Conservation (phyloP, 345 rosid species). For the Dipteronia dyeriana region DNA sequence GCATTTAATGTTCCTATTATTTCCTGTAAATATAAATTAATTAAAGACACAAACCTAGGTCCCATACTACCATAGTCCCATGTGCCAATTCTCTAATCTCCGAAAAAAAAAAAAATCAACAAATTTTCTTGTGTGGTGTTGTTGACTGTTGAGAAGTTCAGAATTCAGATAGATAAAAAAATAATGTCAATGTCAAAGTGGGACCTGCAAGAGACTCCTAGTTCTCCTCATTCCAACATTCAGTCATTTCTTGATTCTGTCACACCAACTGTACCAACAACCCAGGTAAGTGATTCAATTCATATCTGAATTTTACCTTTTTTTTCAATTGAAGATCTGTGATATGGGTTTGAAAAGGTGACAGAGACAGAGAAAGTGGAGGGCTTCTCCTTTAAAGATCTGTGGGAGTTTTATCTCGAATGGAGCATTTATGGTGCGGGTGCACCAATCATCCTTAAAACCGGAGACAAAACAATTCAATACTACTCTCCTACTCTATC, state of each 20-base stretch:
- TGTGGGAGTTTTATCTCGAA: conserved; percentile 53
- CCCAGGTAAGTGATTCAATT: not conserved
- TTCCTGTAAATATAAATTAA: not conserved
- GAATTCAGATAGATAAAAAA: not conserved
- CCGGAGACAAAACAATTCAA: conserved; percentile 49
- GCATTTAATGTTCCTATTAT: not conserved
- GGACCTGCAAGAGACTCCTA: not conserved
- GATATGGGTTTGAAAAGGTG: conserved; percentile 33
- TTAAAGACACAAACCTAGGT: not conserved
- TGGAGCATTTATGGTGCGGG: conserved; percentile 69
- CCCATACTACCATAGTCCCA: too few relatives aligned
- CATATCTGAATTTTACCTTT: not conserved
- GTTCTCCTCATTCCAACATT: not conserved
- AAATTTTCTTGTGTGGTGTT: not conserved
- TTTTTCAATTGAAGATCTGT: too few relatives aligned
- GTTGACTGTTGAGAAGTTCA: not conserved
- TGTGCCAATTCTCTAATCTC: not conserved
- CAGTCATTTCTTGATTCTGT: conserved; percentile 4
- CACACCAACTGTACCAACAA: not conserved
- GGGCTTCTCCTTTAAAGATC: conserved; percentile 47
- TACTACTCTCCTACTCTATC: conserved; percentile 61
- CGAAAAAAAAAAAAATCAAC: too few relatives aligned
- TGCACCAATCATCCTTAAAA: conserved; percentile 40
- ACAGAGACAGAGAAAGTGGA: conserved; percentile 29
- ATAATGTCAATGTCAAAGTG: not conserved